Conservation (phyloP, 768 basidiomycete genomes). For the Termitomyces sp. region DNA sequence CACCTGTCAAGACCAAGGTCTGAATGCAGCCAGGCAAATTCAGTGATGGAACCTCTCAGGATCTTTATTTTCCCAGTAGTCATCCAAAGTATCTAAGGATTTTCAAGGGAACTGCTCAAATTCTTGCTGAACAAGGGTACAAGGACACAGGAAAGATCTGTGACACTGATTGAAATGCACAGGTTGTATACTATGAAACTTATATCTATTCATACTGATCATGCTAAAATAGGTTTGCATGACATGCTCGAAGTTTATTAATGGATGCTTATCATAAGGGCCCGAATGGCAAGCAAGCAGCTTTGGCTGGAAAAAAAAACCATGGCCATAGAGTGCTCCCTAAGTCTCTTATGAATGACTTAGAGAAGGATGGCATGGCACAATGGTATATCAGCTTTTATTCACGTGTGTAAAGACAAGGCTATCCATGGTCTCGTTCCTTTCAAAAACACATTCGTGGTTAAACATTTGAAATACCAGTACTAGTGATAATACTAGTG, state of each 20-base stretch:
- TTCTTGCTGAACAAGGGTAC: slow-evolving; percentile 27
- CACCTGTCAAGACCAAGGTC: slow-evolving; percentile 22
- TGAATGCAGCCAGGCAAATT: slow-evolving; percentile 27
- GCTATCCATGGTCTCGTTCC: neutral
- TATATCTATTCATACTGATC: neutral
- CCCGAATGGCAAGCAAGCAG: neutral
- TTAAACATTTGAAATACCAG: too few relatives aligned
- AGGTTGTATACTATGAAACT: slow-evolving; percentile 1
- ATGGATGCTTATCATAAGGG: slow-evolving; percentile 22
- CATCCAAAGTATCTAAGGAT: slow-evolving; percentile 19
- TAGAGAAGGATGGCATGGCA: too few relatives aligned
- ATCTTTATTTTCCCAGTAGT: slow-evolving; percentile 29
- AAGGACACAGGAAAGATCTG: slow-evolving; percentile 21
- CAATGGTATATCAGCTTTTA: too few relatives aligned
- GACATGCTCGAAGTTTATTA: slow-evolving; percentile 17
- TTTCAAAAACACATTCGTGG: neutral
- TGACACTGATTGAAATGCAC: slow-evolving; percentile 21
- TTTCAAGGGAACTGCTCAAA: slow-evolving; percentile 38
- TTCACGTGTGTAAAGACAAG: neutral
- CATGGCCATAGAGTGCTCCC: too few relatives aligned
- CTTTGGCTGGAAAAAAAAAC: too few relatives aligned
- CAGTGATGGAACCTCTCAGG: slow-evolving; percentile 25
- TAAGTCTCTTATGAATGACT: too few relatives aligned
- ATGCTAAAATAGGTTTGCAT: slow-evolving; percentile 20
- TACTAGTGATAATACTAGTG: too few relatives aligned